phyloP scores from a whole-genome alignment of 768 basidiomycete species.

The Leccinum broughii region DNA sequence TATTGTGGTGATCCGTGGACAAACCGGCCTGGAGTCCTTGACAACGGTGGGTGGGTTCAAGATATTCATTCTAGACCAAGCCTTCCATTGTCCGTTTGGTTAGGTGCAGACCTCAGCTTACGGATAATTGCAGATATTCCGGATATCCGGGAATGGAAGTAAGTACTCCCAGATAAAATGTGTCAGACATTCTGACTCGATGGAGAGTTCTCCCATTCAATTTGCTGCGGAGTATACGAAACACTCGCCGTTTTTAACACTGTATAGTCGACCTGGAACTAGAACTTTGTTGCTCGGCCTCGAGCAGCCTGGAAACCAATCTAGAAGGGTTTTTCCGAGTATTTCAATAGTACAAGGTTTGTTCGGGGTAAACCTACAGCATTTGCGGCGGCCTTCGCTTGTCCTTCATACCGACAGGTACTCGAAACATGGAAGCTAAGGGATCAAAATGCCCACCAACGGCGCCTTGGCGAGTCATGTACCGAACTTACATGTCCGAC shows the following conservation, averaged over 20 bases:
- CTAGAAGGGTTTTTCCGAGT: background rate
- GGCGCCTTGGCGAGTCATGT: background rate
- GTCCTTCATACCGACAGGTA: background rate
- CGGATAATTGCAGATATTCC: background rate
- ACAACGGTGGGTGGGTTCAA: background rate
- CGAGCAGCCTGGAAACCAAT: background rate
- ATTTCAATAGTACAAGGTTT: background rate
- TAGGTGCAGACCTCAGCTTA: background rate
- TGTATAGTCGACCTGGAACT: background rate
- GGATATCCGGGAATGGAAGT: background rate
- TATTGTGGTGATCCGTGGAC: background rate
- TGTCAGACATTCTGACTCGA: background rate
- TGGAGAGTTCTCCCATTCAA: background rate
- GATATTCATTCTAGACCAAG: background rate
- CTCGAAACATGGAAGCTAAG: background rate
- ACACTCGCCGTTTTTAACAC: background rate
- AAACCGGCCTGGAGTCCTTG: background rate
- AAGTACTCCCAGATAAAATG: background rate
- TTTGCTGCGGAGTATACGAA: background rate
- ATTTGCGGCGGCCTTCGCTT: background rate
- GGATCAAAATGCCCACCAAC: background rate
- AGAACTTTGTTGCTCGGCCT: background rate
- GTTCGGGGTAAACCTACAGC: background rate
- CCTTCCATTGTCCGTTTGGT: background rate
- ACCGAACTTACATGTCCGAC: too few relatives aligned